phyloP scores from a whole-genome alignment of 1,284 basidiomycete genomes.

The Malassezia arunalokei region DNA sequence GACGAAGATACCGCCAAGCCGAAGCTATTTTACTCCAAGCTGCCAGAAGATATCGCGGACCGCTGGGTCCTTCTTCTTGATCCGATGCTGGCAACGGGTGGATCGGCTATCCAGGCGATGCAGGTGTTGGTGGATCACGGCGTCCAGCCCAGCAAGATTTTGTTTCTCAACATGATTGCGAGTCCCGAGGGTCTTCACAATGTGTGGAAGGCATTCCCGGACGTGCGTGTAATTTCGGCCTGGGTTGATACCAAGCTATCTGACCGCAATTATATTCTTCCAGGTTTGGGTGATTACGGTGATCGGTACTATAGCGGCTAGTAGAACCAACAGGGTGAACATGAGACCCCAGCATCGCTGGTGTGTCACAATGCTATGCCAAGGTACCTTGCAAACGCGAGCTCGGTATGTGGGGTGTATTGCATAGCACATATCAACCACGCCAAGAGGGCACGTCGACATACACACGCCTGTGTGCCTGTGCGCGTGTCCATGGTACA shows the following conservation, averaged over 20 bases:
- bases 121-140: constrained; percentile 78
- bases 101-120: constrained; percentile 93
- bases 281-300: constrained; percentile 41
- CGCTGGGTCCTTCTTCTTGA: constrained; percentile 89
- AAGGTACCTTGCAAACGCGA: constrained; percentile 9
- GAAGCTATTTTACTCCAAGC: constrained; percentile 55
- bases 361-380: not conserved
- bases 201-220: constrained; percentile 69
- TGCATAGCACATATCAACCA: constrained; percentile 6
- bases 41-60: constrained; percentile 79
- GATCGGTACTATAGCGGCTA: constrained; percentile 39
- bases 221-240: constrained; percentile 70
- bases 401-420: constrained; percentile 7
- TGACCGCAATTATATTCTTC: constrained; percentile 51
- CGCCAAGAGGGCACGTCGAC: not conserved
- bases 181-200: constrained; percentile 78
- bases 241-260: constrained; percentile 95
- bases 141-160: constrained; percentile 66
- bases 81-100: constrained; percentile 92
- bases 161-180: constrained; percentile 91
- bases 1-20: constrained; percentile 43
- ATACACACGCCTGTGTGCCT: no score
- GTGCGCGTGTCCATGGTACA: not conserved
- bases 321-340: not conserved
- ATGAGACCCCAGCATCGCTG: not conserved